Percentiles rank a stretch among this genome's conserved stretches.
These are phyloP conservation scores for Aspergillus homomorphus DNA, from an alignment of 495 filamentous ascomycete genomes.

Conservation along the genomic window DNA sequence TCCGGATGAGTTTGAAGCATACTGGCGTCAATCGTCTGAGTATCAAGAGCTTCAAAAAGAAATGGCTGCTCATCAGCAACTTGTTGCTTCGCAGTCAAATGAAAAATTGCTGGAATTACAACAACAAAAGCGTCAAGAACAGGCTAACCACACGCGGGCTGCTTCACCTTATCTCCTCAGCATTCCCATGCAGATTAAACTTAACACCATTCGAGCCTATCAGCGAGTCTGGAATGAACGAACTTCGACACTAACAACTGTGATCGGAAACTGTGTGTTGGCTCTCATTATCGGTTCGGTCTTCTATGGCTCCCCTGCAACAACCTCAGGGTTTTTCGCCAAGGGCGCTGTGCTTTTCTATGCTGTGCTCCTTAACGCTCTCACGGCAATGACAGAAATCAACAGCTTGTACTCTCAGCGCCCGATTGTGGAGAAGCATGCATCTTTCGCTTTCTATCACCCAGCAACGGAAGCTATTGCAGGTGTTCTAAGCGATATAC, in stretches of 20 bases:
- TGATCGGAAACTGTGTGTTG: conserved; percentile 70
- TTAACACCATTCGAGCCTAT: conserved; percentile 46
- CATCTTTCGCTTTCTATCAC: conserved; percentile 56
- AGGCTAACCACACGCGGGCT: conserved; percentile 31
- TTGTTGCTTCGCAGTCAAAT: neutral
- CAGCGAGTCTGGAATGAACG: conserved; percentile 64
- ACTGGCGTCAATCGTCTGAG: conserved; percentile 1
- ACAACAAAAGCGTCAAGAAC: conserved; percentile 24
- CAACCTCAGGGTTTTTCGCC: conserved; percentile 63
- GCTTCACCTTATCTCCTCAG: conserved; percentile 39
- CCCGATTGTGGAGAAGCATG: conserved; percentile 60
- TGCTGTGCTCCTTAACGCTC: conserved; percentile 63
- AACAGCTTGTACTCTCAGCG: conserved; percentile 52
- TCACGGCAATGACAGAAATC: conserved; percentile 53
- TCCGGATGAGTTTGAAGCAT: conserved; percentile 1
- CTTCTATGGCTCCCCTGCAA: conserved; percentile 68
- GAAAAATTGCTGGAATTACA: conserved; percentile 17
- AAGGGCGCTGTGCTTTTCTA: conserved; percentile 83
- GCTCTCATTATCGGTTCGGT: conserved; percentile 77
- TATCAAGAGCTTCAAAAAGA: conserved; percentile 4
- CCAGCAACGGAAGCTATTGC: conserved; percentile 55
- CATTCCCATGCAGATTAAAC: conserved; percentile 40
- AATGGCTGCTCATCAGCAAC: neutral
- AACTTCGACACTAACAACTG: conserved; percentile 59
- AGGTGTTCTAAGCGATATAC: conserved; percentile 52